A percentile compares a stretch with the other conserved stretches of the same genome.
Evolutionary conservation across 176 grass and related monocot genomes (phyloP).

Genomic region (Aegilops umbellulata): DNA sequence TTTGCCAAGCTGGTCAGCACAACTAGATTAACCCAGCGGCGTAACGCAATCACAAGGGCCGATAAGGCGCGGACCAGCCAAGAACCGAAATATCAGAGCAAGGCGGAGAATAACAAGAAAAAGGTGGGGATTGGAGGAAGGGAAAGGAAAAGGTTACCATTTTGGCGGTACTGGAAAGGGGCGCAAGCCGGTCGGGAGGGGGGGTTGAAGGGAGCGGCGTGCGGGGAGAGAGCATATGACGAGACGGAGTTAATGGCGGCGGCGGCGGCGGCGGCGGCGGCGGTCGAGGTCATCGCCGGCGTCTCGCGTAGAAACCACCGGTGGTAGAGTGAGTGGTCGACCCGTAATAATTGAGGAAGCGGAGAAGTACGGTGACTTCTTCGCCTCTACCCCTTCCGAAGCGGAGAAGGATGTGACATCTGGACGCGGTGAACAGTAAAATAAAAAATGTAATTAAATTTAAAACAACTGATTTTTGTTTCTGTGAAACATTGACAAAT

Average conservation of each 20-base stretch:
- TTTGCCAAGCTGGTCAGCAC: background rate
- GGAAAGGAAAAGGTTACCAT: slow-evolving; percentile 24
- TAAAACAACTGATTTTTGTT: too few species aligned
- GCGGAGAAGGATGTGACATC: too few species aligned
- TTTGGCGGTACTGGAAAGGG: background rate
- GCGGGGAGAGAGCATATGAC: slow-evolving; percentile 47
- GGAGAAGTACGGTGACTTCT: background rate
- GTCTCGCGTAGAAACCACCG: slow-evolving; percentile 10
- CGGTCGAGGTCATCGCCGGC: slow-evolving; percentile 30
- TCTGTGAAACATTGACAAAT: too few species aligned
- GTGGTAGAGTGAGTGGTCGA: background rate
- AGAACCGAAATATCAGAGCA: background rate
- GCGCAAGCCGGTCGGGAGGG: background rate
- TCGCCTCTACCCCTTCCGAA: background rate
- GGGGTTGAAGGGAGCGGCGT: slow-evolving; percentile 50
- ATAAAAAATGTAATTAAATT: too few species aligned
- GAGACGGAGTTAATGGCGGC: background rate
- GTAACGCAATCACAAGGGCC: background rate
- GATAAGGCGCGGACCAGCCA: background rate
- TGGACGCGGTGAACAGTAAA: too few species aligned
- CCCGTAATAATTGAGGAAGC: background rate
- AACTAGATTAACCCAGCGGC: background rate
- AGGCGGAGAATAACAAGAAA: background rate
- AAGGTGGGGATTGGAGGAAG: background rate
- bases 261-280: background rate